These are phyloP conservation scores for Heliophila coronopifolia DNA, from an alignment of 441 rosid genomes.

Conservation along the genomic window DNA sequence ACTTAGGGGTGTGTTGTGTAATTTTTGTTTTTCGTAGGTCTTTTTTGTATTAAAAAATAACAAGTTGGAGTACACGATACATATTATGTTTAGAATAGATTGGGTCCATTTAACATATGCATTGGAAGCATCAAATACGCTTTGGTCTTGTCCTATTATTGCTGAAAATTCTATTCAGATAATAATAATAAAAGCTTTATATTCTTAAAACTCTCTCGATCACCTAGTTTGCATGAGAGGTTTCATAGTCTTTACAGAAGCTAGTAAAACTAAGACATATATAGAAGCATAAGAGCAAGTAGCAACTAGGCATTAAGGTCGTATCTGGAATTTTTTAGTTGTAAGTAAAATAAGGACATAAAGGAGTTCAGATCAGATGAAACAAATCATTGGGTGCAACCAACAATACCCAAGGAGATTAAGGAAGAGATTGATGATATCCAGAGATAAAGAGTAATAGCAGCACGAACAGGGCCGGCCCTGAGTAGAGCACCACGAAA, in stretches of 20 bases:
- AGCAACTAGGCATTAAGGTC: too few species aligned
- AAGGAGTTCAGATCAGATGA: too few species aligned
- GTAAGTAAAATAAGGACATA: too few species aligned
- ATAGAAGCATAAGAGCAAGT: too few species aligned
- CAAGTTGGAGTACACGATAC: slow-evolving; percentile 7
- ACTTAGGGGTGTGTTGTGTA: slow-evolving; percentile 13
- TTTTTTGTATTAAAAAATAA: slow-evolving; percentile 3
- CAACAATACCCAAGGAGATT: too few species aligned
- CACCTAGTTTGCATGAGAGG: too few species aligned
- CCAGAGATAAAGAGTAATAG: slow-evolving; percentile 58
- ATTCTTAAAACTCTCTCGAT: too few species aligned
- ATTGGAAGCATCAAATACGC: slow-evolving; percentile 26
- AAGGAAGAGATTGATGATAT: slow-evolving; percentile 66
- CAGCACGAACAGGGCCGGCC: slow-evolving; percentile 63
- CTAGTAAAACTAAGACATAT: too few species aligned
- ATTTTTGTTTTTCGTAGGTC: slow-evolving; percentile 12
- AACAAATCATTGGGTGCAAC: too few species aligned
- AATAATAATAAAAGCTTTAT: not conserved
- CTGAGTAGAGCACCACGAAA: too few species aligned
- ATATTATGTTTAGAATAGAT: not conserved
- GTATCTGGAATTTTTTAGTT: too few species aligned
- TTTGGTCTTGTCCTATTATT: slow-evolving; percentile 22
- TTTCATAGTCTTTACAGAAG: too few species aligned
- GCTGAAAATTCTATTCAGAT: not conserved
- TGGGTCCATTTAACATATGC: slow-evolving; percentile 10